These are phyloP conservation scores for Platanthera zijinensis DNA, from an alignment of 106 monocot genomes.

Conservation along the genomic window DNA sequence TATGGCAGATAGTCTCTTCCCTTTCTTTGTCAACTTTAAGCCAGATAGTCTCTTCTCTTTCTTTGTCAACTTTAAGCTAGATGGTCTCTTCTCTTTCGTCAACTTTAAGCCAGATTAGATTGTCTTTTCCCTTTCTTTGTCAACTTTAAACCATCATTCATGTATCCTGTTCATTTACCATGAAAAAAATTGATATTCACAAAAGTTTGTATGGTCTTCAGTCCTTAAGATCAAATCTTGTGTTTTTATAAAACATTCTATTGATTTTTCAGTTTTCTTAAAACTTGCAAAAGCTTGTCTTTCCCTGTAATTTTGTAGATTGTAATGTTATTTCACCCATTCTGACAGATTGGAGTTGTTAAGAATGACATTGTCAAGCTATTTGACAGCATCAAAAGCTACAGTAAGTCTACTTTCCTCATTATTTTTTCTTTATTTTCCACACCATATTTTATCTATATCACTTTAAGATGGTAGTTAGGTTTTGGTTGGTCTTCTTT, in stretches of 20 bases:
- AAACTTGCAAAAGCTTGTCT: background rate
- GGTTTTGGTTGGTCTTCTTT: background rate
- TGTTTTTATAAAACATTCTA: background rate
- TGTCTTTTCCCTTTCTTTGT: background rate
- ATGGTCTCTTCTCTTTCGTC: too few species aligned
- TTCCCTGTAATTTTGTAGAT: background rate
- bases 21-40: too few species aligned
- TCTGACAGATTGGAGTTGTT: constrained; percentile 45
- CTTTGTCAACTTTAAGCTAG: background rate
- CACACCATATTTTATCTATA: too few species aligned
- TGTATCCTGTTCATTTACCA: background rate
- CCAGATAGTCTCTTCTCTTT: background rate
- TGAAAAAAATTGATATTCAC: background rate
- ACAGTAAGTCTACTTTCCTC: constrained; percentile 22
- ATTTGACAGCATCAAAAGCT: constrained; percentile 48
- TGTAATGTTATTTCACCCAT: background rate
- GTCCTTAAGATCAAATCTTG: background rate
- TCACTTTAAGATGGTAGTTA: background rate
- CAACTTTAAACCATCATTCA: background rate
- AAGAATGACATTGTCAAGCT: constrained; percentile 50
- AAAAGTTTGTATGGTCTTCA: background rate
- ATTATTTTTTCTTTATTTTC: background rate
- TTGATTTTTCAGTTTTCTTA: background rate
- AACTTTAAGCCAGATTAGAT: too few species aligned
- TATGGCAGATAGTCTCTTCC: too few species aligned